phyloP scores from a whole-genome alignment of 192 early-diverging fungal species.

The Mortierella claussenii region DNA sequence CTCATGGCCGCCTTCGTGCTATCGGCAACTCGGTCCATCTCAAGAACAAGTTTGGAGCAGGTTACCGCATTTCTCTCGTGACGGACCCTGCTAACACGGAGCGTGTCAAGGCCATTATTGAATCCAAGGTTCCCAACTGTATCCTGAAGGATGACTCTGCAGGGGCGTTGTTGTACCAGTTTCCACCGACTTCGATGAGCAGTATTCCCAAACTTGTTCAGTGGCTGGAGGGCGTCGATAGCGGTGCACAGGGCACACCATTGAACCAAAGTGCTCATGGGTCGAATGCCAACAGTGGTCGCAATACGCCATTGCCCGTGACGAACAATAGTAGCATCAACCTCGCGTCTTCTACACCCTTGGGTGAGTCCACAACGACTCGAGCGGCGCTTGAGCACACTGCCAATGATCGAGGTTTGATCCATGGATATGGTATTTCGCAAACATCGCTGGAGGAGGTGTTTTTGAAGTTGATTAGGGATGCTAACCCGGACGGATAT shows the following conservation, averaged over 20 bases:
- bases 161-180: constrained; percentile 73
- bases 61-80: constrained; percentile 76
- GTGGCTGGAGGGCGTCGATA: constrained; percentile 62
- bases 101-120: constrained; percentile 60
- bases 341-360: background rate
- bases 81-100: constrained; percentile 58
- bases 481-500: constrained; percentile 57
- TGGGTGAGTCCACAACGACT: background rate
- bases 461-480: constrained; percentile 67
- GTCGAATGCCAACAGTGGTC: constrained; percentile 38
- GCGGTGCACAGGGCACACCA: constrained; percentile 13
- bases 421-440: constrained; percentile 67
- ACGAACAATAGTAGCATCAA: background rate
- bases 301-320: constrained; percentile 14
- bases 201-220: constrained; percentile 65
- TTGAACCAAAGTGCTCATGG: constrained; percentile 13
- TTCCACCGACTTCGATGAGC: constrained; percentile 60
- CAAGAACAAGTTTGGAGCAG: constrained; percentile 80
- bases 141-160: constrained; percentile 77
- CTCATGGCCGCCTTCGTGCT: constrained; percentile 70
- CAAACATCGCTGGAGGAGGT: constrained; percentile 78
- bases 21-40: constrained; percentile 71
- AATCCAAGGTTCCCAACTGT: constrained; percentile 58
- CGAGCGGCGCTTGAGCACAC: too few species aligned
- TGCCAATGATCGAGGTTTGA: constrained; percentile 2